Base-by-base conservation (phyloP, 2,329 filamentous ascomycete genomes). In the Mycosphaerelloides madeirae region DNA sequence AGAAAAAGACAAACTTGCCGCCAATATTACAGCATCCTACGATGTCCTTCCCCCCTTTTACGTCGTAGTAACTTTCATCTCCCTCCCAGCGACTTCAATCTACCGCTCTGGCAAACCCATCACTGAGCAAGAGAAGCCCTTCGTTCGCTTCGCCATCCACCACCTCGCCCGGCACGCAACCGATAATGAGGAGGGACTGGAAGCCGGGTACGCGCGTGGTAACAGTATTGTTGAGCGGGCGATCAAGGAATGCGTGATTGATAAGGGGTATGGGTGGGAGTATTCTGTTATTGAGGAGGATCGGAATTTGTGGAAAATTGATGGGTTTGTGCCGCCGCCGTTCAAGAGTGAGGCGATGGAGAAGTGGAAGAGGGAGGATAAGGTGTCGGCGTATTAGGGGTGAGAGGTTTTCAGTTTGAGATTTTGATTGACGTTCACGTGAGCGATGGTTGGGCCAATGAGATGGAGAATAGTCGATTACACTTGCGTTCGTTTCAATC, bases 221-320 rank as follows among this genome's bases (percentile, higher is more conserved):
- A 44, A 57, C 3, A 39, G n/a, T 1, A 29, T 33, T 2, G 51
- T 73, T 0, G 65, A 72, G 18, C 19, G 37, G 1, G 43, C 57
- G 0, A 34, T 74, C n/a, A 66, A 67, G 48, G 68, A 69, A 14
- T 62, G 67, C 38, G 52, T 73, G 0, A 58, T 52, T 1, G 69
- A 70, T 25, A 65, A 65, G 44, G 71, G 68, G 0, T 71, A 67
- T 34, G 66, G 69, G 44, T 73, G 64, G 62, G 72, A 75, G 55
- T 70, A 65, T 45, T 64, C 67, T 41, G 54, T 73, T 20, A 58
- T 63, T 8, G 70, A 75, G 57, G 71, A 67, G 22, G 63, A 65
- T n/a, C 54, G 68, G 14, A 59, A 61, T 33, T 41, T 74, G 40
- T 74, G 72, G 71, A 69, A 66, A 54, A 56, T 73, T 11, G 64